Base-by-base conservation (phyloP, 768 basidiomycete species). In the Podaxis sp. region DNA sequence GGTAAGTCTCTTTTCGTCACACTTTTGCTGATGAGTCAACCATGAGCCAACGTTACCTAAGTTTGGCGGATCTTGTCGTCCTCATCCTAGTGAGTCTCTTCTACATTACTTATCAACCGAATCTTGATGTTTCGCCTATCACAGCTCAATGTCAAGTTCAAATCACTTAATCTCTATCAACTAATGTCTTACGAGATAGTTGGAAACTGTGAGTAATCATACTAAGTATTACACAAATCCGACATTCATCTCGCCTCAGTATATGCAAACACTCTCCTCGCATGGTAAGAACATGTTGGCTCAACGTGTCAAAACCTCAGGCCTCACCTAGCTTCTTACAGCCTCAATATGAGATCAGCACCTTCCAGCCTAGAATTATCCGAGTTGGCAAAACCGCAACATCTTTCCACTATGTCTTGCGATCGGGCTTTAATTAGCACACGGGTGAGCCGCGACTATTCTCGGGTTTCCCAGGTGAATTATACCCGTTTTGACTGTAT, bases 321-420 rank as follows among this genome's bases (percentile, higher is more conserved):
- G n/a, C n/a, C n/a, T n/a, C 36, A 3, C 26, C 10, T 2, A 38
- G n/a, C 20, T 12, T 20, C 8, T n/a, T 56, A 33, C 15, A 56
- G 54, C 20, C 24, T 56, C n/a, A 56, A 56, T 37, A 56, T 56
- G 54, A 56, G 54, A 40, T 40, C 54, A 20, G 54, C 54, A 17
- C 54, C 54, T 12, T 56, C 54, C 12, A 56, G 54, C 11, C 37
- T 56, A 12, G 54, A 56, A 15, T 38, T 56, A 20, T 56, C 54
- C 15, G 54, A 56, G 24, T 20, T 56, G 13, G 37, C 54, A 22
- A 56, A 56, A 24, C 12, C 24, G 4, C 54, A 12, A 24, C 36
- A 40, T 40, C 24, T 22, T 41, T 15, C 49, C 13, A 20, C 36
- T 41, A 24, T 15, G 13, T 38, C 54, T 11, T 38, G 13, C 15